Percentiles rank a stretch among this genome's conserved stretches.
phyloP scores from a whole-genome alignment of 2,329 filamentous ascomycete genomes.

The Botrytis aclada region DNA sequence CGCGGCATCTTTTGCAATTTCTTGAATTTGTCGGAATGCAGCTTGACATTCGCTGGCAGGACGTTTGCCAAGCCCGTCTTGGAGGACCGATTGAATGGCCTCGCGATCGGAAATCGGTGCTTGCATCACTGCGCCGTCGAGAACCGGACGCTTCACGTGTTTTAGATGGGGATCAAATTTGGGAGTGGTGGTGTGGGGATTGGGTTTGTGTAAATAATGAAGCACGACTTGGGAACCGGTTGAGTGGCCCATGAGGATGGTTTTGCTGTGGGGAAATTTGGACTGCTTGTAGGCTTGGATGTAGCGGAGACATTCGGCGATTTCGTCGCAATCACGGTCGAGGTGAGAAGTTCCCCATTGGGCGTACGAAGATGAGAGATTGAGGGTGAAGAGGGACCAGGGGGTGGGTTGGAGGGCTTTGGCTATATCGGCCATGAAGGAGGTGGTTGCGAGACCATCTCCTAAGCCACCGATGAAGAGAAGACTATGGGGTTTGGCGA shows the following conservation, averaged over 20 bases:
- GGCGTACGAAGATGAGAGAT: slow-evolving; percentile 42
- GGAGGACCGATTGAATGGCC: slow-evolving; percentile 43
- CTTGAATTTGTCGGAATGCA: slow-evolving; percentile 38
- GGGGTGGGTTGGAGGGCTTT: slow-evolving; percentile 39
- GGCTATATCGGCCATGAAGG: slow-evolving; percentile 48
- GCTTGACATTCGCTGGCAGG: slow-evolving; percentile 26
- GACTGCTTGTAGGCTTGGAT: slow-evolving; percentile 38
- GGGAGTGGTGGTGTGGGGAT: slow-evolving; percentile 35
- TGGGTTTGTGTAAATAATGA: slow-evolving; percentile 53
- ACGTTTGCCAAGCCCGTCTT: slow-evolving; percentile 35
- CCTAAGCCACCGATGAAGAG: slow-evolving; percentile 53
- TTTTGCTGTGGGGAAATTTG: slow-evolving; percentile 40
- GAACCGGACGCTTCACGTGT: slow-evolving; percentile 41
- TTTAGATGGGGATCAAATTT: slow-evolving; percentile 9
- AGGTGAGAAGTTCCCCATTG: slow-evolving; percentile 41
- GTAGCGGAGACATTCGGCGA: slow-evolving; percentile 37
- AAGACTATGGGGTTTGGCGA: slow-evolving; percentile 44
- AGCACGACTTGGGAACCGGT: slow-evolving; percentile 66
- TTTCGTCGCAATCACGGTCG: slow-evolving; percentile 40
- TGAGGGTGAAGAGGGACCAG: slow-evolving; percentile 41
- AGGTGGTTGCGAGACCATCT: slow-evolving; percentile 49
- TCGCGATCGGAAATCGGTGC: slow-evolving; percentile 62
- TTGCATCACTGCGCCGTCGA: slow-evolving; percentile 62
- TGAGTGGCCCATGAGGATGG: slow-evolving; percentile 65
- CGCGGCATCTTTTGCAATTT: slow-evolving; percentile 37